Evolutionary conservation across 176 grass and related monocot genomes (phyloP), one percentile per base, ranked within the genome.

Genomic region (Carex myosuroides): DNA sequence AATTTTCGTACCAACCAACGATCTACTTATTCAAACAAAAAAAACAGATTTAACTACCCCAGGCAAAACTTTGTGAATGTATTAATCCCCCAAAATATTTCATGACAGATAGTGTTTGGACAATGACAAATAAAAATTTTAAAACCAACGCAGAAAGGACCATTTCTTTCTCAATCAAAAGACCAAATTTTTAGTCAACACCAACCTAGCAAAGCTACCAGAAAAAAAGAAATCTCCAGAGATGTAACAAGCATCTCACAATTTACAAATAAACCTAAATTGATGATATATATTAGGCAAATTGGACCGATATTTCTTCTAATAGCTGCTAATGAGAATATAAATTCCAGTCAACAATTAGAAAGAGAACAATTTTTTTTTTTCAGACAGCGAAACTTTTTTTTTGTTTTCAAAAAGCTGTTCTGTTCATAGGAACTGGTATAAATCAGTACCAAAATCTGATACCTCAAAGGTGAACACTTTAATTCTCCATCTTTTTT

Each of bases 341-440:
- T 42, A 70, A 70, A 70, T 70, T 17, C 1, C 35, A 70, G 32
- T 68, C 33, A 12, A 30, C 62, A 30, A 32, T 30, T 24, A 32
- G 24, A 30, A 10, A 64, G 24, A 70, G 17, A 17, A 70, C 67
- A 44, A 33, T 39, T 64, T 64, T 64, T 3, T 55, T 56, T 20
- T 92, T 92, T 21, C 44, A 74, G 10, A 74, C 21, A 54, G n/a
- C 44, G 14, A 11, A 26, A n/a, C 70, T 16, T 55, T 29, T 55
- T 9, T 59, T 20, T 6, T 21, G 8, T 59, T 18, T 60, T 1
- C 18, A 78, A 35, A 57, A 32, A 48, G 7, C 3, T 78, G 22
- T 57, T 14, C 3, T 78, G 13, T 35, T 14, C 7, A 78, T 35
- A 55, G 5, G 56, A 78, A 78, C 48, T 78, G 13, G 24, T 32